A percentile compares a stretch with the other conserved stretches of the same genome.
Evolutionary conservation across 495 filamentous ascomycete species (phyloP).

Genomic region (Talaromyces trachyspermus): DNA sequence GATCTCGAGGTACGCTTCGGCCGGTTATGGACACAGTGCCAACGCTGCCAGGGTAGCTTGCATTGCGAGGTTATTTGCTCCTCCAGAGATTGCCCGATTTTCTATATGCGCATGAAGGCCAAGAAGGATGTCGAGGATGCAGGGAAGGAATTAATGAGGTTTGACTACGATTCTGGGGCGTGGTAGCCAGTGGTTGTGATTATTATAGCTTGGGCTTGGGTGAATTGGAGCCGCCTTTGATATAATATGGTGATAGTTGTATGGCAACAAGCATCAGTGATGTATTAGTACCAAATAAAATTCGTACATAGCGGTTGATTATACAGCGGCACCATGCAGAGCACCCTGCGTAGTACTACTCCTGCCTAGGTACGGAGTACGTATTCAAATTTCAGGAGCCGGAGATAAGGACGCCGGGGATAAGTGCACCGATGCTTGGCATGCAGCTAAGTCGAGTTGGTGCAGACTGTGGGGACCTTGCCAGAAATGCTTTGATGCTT

Average conservation of each 20-base stretch:
- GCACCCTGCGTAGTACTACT: too few species aligned
- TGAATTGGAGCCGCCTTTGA: not conserved
- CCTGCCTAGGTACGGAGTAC: not conserved
- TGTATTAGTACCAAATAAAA: too few species aligned
- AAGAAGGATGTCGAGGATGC: conserved; percentile 98
- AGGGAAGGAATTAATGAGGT: conserved; percentile 82
- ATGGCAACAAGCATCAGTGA: too few species aligned
- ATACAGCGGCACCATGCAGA: too few species aligned
- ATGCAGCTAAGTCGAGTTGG: not conserved
- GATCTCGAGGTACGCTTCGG: conserved; percentile 92
- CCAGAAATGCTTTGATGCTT: not conserved
- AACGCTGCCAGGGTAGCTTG: conserved; percentile 94
- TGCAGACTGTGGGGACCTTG: not conserved
- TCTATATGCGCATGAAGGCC: conserved; percentile 99
- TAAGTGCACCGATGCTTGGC: not conserved
- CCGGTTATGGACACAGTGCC: conserved; percentile 95
- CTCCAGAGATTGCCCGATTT: conserved; percentile 94
- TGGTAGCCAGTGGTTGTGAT: conserved; percentile 36
- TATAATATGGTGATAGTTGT: not conserved
- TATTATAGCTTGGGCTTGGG: not conserved
- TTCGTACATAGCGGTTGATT: too few species aligned
- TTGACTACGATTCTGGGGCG: conserved; percentile 70
- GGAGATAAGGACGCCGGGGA: too few species aligned
- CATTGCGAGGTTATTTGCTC: conserved; percentile 98
- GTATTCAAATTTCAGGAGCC: not conserved